Base-by-base conservation (phyloP, 768 basidiomycete species). In the Lactifluus rugatus region DNA sequence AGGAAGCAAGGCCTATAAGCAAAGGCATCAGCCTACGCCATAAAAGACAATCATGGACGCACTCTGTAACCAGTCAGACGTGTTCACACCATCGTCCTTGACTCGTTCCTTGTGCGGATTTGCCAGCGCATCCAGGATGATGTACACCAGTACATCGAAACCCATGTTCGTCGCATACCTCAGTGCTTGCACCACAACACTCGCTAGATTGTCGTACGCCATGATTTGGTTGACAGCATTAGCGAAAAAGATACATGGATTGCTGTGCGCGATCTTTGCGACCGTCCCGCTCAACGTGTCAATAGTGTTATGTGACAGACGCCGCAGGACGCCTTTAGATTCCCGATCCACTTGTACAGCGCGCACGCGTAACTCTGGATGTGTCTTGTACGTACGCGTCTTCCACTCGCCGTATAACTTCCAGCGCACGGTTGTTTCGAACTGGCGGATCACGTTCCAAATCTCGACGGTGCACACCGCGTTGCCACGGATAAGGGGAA, bases 371-470 rank as follows among this genome's bases (percentile, higher is more conserved):
- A 95, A 78, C 68, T 89, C 87, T 19, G 89, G 82, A 72, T 93
- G 83, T 16, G 81, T 82, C 60, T 78, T 78, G 70, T 93, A 91
- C 21, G 74, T 78, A 47, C 73, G 74, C 37, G 81, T 75, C 70
- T 87, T 88, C 96, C 96, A 98, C 74, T 97, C 94, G 42, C 93
- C 96, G 66, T 99, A 99, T 32, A 99, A 75, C 48, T 78, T 80
- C 87, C 93, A 99, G 9, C 96, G 89, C 23, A 80, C 74, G 6
- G 84, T 81, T 53, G 84, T 84, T 56, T 89, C 85, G 68, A 86
- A 90, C 61, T 83, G 81, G 41, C 83, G 78, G 48, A 98, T 80
- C 52, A 98, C 83, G 57, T 84, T 83, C 96, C 96, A 99, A 8
- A 97, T 78, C 66, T 97, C 94, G 46, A 88, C 85, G 26, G 91